A percentile compares a stretch with the other conserved stretches of the same genome.
These are phyloP conservation scores for Elsinoe batatas DNA, from an alignment of 2,329 filamentous ascomycete genomes.

Conservation along the genomic window DNA sequence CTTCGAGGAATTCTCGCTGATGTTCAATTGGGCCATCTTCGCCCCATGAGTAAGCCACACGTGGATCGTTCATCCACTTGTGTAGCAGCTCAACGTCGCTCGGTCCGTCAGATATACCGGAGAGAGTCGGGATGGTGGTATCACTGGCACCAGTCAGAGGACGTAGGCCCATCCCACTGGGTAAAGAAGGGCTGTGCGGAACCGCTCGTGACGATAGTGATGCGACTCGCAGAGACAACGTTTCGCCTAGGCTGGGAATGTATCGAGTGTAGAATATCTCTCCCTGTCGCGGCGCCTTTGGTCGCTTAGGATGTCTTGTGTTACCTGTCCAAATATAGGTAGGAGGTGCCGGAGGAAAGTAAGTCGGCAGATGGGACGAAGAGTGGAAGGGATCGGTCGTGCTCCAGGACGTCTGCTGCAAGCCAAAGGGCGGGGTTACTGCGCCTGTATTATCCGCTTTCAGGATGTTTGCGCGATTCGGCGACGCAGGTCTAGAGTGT, in stretches of 20 bases:
- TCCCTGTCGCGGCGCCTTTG: conserved; percentile 81
- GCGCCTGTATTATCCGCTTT: conserved; percentile 13
- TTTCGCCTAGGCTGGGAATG: conserved; percentile 70
- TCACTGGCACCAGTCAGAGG: conserved; percentile 43
- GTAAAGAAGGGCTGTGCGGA: conserved; percentile 38
- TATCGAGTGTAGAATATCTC: conserved; percentile 87
- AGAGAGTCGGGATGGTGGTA: conserved; percentile 28
- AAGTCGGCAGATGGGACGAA: conserved; percentile 77
- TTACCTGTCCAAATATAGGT: conserved; percentile 72
- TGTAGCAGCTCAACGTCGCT: conserved; percentile 62
- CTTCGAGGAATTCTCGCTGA: conserved; percentile 59
- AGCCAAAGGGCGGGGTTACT: neutral
- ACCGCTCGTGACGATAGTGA: conserved; percentile 56
- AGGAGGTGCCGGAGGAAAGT: conserved; percentile 73
- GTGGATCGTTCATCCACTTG: conserved; percentile 79
- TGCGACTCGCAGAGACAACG: conserved; percentile 80
- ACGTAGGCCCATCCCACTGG: conserved; percentile 14
- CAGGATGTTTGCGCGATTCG: conserved; percentile 19
- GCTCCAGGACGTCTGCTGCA: conserved; percentile 3
- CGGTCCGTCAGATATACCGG: conserved; percentile 23
- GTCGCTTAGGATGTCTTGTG: conserved; percentile 73
- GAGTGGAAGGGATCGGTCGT: conserved; percentile 64
- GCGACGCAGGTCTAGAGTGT: conserved; percentile 14
- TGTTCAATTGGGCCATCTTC: conserved; percentile 45
- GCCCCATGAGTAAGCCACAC: conserved; percentile 81